Evolutionary conservation across 371 early-diverging fungal genomes (phyloP), one percentile per base, ranked within the genome.

Genomic region (Smittium mucronatum): DNA sequence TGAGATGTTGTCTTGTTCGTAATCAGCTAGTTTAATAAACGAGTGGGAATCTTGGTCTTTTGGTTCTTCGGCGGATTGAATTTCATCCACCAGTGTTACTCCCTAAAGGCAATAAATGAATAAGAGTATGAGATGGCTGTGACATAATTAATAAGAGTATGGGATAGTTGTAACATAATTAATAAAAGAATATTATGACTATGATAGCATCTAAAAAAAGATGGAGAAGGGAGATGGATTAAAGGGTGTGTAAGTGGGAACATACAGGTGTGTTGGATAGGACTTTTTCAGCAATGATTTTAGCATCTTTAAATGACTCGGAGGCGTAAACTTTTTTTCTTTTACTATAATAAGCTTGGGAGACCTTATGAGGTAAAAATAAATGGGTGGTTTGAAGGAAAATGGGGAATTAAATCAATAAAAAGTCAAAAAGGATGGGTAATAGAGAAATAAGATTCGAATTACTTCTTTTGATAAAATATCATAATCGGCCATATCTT

Each of bases 221-320:
- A n/a, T n/a, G n/a, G n/a, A n/a, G n/a, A n/a, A n/a, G n/a, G n/a
- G n/a, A n/a, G n/a, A n/a, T n/a, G n/a, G n/a, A n/a, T n/a, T n/a
- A n/a, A n/a, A n/a, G n/a, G n/a, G n/a, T n/a, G n/a, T n/a, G n/a
- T n/a, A n/a, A n/a, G n/a, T n/a, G n/a, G n/a, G n/a, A n/a, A n/a
- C n/a, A n/a, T n/a, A 61, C 63, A 11, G 63, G 63, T 28, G 33
- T 61, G 5, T 61, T 61, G 11, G 63, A 61, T 61, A 61, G 63
- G 16, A 30, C 63, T n/a, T 28, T 16, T 33, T 61, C 63, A 33
- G 63, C 63, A 30, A 61, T 28, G 11, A 16, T n/a, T 61, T 61
- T 28, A 15, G 63, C 63, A 61, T 61, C n/a, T 61, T 61, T 33
- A 16, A 61, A 61, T 28, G 5, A 5, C 16, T 61, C 63, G 5